Base-by-base conservation (phyloP, 495 filamentous ascomycete genomes). In the Daldinia concentrica region DNA sequence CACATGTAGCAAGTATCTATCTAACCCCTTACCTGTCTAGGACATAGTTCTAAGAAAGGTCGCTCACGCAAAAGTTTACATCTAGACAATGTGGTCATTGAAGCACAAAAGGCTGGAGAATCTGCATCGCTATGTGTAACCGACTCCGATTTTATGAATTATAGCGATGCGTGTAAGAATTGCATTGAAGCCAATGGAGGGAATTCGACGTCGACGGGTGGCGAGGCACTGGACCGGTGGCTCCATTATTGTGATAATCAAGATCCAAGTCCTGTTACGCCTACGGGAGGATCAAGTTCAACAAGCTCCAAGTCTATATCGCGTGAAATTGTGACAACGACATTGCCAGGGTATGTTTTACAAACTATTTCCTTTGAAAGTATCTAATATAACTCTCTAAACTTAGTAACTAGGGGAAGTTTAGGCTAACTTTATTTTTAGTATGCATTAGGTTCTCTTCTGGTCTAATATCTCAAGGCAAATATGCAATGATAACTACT, bases 281-380 rank as follows among this genome's bases (percentile, higher is more conserved):
- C 9, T 32, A n/a, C 9, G n/a, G n/a, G 45, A 11, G 12, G 30
- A 24, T 11, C 19, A 54, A 12, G 6, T 5, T 6, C 19, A 9
- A 12, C 43, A 34, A 1, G 36, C 12, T n/a, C 19, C 1, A 24
- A 1, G 5, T 30, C 15, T 15, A 30, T 12, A 15, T 17, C 50
- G 1, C 62, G 62, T 45, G 12, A 24, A 0, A 2, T 62, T 30
- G 15, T 62, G 1, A 45, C 58, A 22, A 59, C 52, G 0, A 19
- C 24, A n/a, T 2, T 39, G 12, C 14, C 64, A 50, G 29, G 69
- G 69, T 72, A 67, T n/a, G 69, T 70, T 11, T 14, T 43, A 29
- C 0, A 6, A 52, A n/a, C 8, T 8, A 19, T 7, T 43, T 7
- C 39, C 39, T 19, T 19, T 17, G 1, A 17, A 17, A 17, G 7